Evolutionary conservation across 805 yeast genomes (phyloP), one percentile per base, ranked within the genome.

Genomic region (Kockiozyma suomiensis): DNA sequence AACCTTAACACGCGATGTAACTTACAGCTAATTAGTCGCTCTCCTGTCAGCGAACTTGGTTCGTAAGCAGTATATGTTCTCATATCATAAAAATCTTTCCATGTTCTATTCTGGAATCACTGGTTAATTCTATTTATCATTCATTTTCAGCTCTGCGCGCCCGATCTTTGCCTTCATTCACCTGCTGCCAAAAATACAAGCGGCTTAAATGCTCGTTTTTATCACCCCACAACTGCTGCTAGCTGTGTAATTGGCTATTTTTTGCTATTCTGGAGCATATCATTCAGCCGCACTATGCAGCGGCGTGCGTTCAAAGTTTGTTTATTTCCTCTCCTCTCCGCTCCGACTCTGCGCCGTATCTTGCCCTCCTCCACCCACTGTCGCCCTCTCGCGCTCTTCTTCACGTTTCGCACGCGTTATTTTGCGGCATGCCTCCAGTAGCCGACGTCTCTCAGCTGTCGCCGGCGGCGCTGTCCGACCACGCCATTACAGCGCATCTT

Each of bases 401-500:
- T 46, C 35, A 17, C 46, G 15, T 45, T 28, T 12, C 8, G 42
- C 45, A 10, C 26, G 23, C 19, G 42, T 13, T 38, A n/a, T 38
- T 38, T 2, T 15, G 46, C 26, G 50, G 37, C 7, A 61, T 61
- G 65, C 54, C 65, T 70, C 62, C 64, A 15, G 63, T 54, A 12
- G 65, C 71, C 15, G 79, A 76, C 59, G 52, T 76, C 52, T 71
- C 78, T 46, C 70, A 69, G 59, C 70, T 76, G 63, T 73, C 79
- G 19, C 68, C 71, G 45, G 57, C 69, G 21, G 64, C 71, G 46
- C 69, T 75, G 64, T 72, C 74, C 17, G 79, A 74, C 58, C 74
- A 73, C 50, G 77, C 73, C 41, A 68, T 76, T 50, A 76, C 79
- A 25, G 75, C 78, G 15, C 79, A 76, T 55, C 69, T 76, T 32